These are phyloP conservation scores for Cryptococcus neoformans DNA, from an alignment of 1,284 basidiomycete species.

Conservation along the genomic window DNA sequence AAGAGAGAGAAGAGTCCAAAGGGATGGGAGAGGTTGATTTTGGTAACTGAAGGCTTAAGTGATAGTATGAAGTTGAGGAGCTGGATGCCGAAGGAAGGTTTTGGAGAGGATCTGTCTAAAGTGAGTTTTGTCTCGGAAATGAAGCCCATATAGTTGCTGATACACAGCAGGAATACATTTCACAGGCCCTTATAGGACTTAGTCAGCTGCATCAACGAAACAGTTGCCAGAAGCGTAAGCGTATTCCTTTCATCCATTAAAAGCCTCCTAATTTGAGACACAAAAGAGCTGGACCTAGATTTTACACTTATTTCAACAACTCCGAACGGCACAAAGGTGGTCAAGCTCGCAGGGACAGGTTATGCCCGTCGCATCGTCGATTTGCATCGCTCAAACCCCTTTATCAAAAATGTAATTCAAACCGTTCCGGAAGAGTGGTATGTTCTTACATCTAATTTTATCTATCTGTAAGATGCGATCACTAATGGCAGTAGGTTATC, in stretches of 20 bases:
- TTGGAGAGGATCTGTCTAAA: constrained; percentile 39
- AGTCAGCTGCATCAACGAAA: constrained; percentile 36
- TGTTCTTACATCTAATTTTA: constrained; percentile 4
- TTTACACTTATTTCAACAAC: constrained; percentile 30
- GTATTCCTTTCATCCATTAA: background rate
- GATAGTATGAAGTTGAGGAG: constrained; percentile 39
- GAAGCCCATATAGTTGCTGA: background rate
- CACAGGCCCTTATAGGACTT: constrained; percentile 42
- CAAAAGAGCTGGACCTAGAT: constrained; percentile 38
- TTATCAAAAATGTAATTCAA: constrained; percentile 33
- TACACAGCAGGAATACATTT: constrained; percentile 34
- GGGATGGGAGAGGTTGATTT: constrained; percentile 43
- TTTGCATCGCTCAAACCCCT: constrained; percentile 48
- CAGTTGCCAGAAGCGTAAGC: constrained; percentile 42
- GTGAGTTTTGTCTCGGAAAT: constrained; percentile 16
- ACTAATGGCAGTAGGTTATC: constrained; percentile 28
- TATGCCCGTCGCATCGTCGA: constrained; percentile 45
- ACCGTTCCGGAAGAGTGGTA: constrained; percentile 41
- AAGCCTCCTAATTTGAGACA: background rate
- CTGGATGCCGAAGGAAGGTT: constrained; percentile 39
- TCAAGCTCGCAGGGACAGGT: constrained; percentile 43
- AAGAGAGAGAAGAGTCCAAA: constrained; percentile 41
- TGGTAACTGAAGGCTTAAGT: constrained; percentile 35
- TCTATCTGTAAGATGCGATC: background rate
- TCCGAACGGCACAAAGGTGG: constrained; percentile 17